Base-by-base conservation (phyloP, 345 rosid genomes). In the Euphorbia tirucalli region DNA sequence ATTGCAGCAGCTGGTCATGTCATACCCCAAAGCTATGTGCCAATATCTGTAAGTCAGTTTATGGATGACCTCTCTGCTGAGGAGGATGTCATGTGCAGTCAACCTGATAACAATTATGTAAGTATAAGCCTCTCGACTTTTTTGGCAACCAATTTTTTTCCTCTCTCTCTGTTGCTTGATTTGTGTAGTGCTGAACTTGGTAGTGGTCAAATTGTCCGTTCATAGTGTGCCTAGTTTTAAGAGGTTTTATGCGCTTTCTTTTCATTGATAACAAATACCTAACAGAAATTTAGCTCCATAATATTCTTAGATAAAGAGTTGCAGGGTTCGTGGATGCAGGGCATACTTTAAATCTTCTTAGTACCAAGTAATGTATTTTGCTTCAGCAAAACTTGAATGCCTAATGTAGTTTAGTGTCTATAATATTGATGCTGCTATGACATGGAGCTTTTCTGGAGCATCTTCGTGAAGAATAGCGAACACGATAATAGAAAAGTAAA, bases 11-110 rank as follows among this genome's bases (percentile, higher is more conserved):
- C 95, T 61, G 97, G 99, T 75, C 97, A 95, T 84, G 85, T 88
- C 65, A 90, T 90, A 83, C 93, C 96, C 30, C 99, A 90, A 44
- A 88, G 92, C 82, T 92, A 87, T 83, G 96, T 88, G 54, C 97
- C 96, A 55, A 84, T 95, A 77, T 92, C 99, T 62, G 97, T 90
- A 44, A 95, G 96, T 85, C 97, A 95, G 79, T 95, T 95, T 82
- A 89, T 95, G 99, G 97, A 92, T 77, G 96, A 95, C 75, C 97
- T 95, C 77, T 88, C 97, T 78, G 93, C 96, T 19, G 99, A 92
- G 88, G 96, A 92, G 83, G 96, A 88, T 65, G 85, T 77, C 54
- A 63, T 78, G 78, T 83, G 88, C 81, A 84, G 44, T 72, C 85
- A 74, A 28, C 85, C 88, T 73, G 93, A 90, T 81, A 87, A 84